phyloP scores from a whole-genome alignment of 202 grass and related monocot genomes.

The Cymbopogon flexuosus region DNA sequence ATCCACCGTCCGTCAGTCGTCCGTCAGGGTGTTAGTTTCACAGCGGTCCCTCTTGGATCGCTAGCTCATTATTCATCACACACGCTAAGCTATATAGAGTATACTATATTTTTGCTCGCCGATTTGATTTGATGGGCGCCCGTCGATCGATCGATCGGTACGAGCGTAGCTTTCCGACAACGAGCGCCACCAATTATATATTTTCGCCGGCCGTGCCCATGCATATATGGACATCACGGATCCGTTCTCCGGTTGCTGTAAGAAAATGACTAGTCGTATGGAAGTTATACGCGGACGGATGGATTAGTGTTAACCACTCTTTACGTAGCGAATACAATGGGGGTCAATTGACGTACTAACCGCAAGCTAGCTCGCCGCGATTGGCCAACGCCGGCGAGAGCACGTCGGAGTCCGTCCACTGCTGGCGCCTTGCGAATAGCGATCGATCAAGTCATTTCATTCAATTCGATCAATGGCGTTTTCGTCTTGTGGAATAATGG shows the following conservation, averaged over 20 bases:
- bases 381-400: background rate
- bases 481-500: background rate
- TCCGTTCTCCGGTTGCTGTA: slow-evolving; percentile 20
- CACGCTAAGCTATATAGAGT: background rate
- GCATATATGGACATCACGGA: background rate
- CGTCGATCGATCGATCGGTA: slow-evolving; percentile 25
- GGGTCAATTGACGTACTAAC: slow-evolving; percentile 38
- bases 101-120: background rate
- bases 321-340: background rate
- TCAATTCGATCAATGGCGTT: background rate
- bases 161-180: slow-evolving; percentile 31
- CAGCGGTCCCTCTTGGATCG: too few relatives aligned
- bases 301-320: slow-evolving; percentile 42
- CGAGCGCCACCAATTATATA: slow-evolving; percentile 31
- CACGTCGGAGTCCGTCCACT: background rate
- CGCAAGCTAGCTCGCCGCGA: background rate
- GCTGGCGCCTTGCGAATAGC: background rate
- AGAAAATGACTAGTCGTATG: slow-evolving; percentile 35
- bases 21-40: too few relatives aligned
- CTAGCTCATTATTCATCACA: background rate
- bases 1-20: too few relatives aligned
- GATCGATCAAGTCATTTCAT: background rate
- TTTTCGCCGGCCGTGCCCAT: slow-evolving; percentile 26
- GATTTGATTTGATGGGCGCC: background rate
- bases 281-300: slow-evolving; percentile 5